Percentiles rank a stretch among this genome's conserved stretches.
Evolutionary conservation across 2,329 filamentous ascomycete genomes (phyloP).

Genomic region (Remersonia thermophila): DNA sequence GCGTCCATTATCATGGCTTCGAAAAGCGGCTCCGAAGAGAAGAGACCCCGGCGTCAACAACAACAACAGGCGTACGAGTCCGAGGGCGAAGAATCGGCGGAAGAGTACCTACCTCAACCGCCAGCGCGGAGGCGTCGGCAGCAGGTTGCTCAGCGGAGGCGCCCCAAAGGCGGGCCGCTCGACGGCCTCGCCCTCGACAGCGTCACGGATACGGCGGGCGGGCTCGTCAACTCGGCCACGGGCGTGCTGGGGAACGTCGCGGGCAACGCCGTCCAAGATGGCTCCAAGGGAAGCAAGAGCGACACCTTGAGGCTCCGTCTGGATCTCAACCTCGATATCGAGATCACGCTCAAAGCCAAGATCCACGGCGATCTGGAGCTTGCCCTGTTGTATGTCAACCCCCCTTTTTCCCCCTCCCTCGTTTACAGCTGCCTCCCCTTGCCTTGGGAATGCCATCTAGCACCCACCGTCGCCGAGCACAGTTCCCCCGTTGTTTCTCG

Average conservation of each 20-base stretch:
- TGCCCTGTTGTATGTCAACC: constrained; percentile 46
- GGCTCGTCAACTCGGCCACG: constrained; percentile 27
- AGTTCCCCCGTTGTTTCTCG: too few species aligned
- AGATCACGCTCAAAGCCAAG: constrained; percentile 74
- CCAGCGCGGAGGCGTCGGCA: constrained; percentile 21
- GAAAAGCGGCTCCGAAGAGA: constrained; percentile 17
- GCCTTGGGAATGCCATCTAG: constrained; percentile 1
- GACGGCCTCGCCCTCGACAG: constrained; percentile 27
- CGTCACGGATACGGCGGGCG: constrained; percentile 25
- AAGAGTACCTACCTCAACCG: constrained; percentile 19
- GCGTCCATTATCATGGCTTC: constrained; percentile 21
- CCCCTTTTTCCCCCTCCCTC: constrained; percentile 3
- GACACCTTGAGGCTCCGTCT: constrained; percentile 62
- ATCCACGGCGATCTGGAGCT: constrained; percentile 76
- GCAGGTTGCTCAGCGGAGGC: constrained; percentile 1
- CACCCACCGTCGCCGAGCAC: too few species aligned
- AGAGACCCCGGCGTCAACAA: constrained; percentile 21
- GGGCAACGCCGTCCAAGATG: constrained; percentile 26
- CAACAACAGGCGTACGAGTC: constrained; percentile 24
- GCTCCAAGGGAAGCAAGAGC: constrained; percentile 32
- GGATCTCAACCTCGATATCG: constrained; percentile 71
- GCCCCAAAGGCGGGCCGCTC: constrained; percentile 18
- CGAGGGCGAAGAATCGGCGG: constrained; percentile 25
- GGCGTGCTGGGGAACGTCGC: constrained; percentile 30
- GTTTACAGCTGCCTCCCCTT: constrained; percentile 1